Evolutionary conservation across 176 grass and related monocot species (phyloP), one percentile per base, ranked within the genome.

Genomic region (Paspalum vaginatum): DNA sequence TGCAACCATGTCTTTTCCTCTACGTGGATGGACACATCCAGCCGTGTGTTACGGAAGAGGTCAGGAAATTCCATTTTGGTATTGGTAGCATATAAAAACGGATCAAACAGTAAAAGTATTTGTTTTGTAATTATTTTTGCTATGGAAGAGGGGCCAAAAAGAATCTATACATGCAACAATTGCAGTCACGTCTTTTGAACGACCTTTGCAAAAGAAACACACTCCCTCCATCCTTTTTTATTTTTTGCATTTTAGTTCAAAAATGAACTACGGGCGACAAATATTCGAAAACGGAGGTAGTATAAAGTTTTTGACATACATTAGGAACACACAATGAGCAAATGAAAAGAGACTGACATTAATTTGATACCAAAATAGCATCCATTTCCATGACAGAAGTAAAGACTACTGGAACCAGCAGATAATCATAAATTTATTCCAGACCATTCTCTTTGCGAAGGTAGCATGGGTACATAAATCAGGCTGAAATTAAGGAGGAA

Each of bases 51-150:
- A 47, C 1, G 8, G 48, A 71, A 71, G 68, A 16, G 24, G 50
- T 51, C 45, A 70, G 15, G 68, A 27, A 22, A 7, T 77, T 77
- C 57, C 42, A 10, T 48, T 61, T 40, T 73, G 27, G 57, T 61
- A 42, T 62, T 15, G 6, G 17, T 46, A 26, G 25, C 6, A 41
- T 8, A 61, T 27, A 76, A 26, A 47, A 12, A 68, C 44, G 41
- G 9, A 51, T 41, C 4, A 4, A 58, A 24, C 20, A 5, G 32
- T 24, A 45, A 46, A 46, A 66, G 42, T 20, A 5, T 32, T 6
- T 5, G 11, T 68, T 21, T 45, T 13, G 1, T 65, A 41, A 6
- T 20, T 44, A 13, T 7, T 24, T 24, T 22, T 68, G n/a, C 8
- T 8, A 2, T 24, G 1, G 43, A n/a, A 6, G 65, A 68, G 18